Percentiles rank a stretch among this genome's conserved stretches.
Conservation (phyloP, 148 eudicot species). For the Tetragonia tetragonoides region DNA sequence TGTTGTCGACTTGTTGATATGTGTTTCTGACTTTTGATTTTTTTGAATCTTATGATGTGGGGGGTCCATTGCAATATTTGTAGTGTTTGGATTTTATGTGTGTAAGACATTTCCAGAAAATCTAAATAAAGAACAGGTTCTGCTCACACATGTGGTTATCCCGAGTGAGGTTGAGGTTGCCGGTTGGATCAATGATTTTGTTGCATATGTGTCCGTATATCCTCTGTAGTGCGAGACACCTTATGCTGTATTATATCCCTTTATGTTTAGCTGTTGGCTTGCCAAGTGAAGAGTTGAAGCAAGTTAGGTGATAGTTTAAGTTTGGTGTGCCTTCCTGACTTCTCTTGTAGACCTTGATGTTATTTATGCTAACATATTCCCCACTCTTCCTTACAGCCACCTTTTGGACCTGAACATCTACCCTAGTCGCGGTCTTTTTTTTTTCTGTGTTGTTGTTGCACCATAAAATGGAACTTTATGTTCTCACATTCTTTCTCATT, state of each 20-base stretch:
- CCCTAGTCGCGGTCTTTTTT: too few relatives aligned
- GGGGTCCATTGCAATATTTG: not conserved
- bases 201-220: not conserved
- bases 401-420: too few relatives aligned
- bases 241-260: not conserved
- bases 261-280: not conserved
- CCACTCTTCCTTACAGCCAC: too few relatives aligned
- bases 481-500: not conserved
- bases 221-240: not conserved
- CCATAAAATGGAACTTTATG: not conserved
- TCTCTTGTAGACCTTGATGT: not conserved
- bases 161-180: not conserved
- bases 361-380: too few relatives aligned
- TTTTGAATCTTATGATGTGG: not conserved
- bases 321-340: not conserved
- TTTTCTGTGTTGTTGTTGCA: too few relatives aligned
- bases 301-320: not conserved
- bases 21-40: not conserved
- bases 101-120: not conserved
- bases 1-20: not conserved
- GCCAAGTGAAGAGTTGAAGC: not conserved
- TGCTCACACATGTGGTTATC: not conserved
- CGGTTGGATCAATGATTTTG: not conserved
- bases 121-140: not conserved
- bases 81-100: not conserved